Evolutionary conservation across 257 asterid genomes (phyloP), one percentile per base, ranked within the genome.

Genomic region (Orobanche coerulescens): DNA sequence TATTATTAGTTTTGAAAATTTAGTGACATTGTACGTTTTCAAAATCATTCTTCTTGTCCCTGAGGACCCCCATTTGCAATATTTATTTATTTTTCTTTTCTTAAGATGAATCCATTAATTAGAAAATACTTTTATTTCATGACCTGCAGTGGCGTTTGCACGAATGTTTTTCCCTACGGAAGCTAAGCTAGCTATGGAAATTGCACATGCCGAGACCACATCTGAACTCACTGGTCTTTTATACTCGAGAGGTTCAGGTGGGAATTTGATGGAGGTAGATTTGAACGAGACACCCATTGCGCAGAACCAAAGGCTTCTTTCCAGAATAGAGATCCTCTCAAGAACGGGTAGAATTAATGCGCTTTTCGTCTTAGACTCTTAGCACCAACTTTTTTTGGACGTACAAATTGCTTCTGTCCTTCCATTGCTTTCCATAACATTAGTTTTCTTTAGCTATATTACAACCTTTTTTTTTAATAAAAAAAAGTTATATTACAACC

Each of bases 131-230:
- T n/a, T n/a, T n/a, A n/a, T n/a, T n/a, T n/a, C n/a, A n/a, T 58
- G 26, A 65, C 22, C 61, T 40, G 0, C 84, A 86, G 92, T 83
- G 79, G 81, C 92, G 12, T 78, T 79, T 74, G 95, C 92, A 2
- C 76, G 77, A 4, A 76, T 81, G 76, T 73, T 86, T 63, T 86
- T 83, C 82, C 95, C 95, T 5, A 73, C 90, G 11, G 95, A 86
- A 79, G 95, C 92, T 13, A 86, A 83, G 73, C 60, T 86, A 56
- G 89, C 89, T 51, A 83, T 86, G 95, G 85, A 86, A 31, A 86
- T 81, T 53, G 95, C 95, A 18, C 78, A 71, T 66, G 91, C 95
- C 55, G 89, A 86, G 81, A 72, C 84, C 12, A 75, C 86, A 43
- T 67, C 80, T 15, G 83, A 75, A 65, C 72, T 74, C 25, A 79